Evolutionary conservation across 768 basidiomycete genomes (phyloP), one percentile per base, ranked within the genome.

Genomic region (Tulasnella sp.): DNA sequence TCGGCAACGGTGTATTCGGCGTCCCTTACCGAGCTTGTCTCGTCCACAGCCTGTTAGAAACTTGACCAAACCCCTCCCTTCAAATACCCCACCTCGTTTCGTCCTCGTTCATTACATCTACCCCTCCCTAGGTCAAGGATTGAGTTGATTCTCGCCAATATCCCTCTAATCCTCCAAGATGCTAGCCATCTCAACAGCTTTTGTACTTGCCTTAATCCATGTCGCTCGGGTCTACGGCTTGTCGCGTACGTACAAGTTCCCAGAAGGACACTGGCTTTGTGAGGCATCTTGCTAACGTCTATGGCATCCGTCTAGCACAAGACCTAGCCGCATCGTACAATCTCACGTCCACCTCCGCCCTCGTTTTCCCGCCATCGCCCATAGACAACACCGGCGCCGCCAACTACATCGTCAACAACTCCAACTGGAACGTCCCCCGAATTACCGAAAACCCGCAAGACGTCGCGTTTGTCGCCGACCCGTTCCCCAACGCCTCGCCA

Each of bases 401-500:
- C 5, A 4, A 15, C 31, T 57, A 46, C 19, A 42, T 57, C 14
- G n/a, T 29, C 8, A n/a, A 6, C 19, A 34, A 40, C 4, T n/a
- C 29, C 4, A 53, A 37, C 25, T 57, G 54, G 54, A 29, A 27
- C 25, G 54, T 57, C 34, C n/a, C 27, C 25, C 25, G 34, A 9
- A 32, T 32, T 25, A 32, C 29, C 3, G 45, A 83, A 61, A 76
- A 77, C 35, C 71, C 69, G 0, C 61, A 68, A 43, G 75, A 83
- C 62, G 66, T 86, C 55, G 73, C 71, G 6, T 86, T 86, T 65
- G 81, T 85, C 43, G 56, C 64, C 14, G 83, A 88, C 65, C 82
- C 84, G 0, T 86, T 82, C 68, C 78, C 83, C 4, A 70, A 71
- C 56, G 68, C 71, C 7, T 70, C 69, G 1, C 69, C 75, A 1